A percentile compares a stretch with the other conserved stretches of the same genome.
Evolutionary conservation across 768 basidiomycete species (phyloP).

Genomic region (Pulveroboletus sp.): DNA sequence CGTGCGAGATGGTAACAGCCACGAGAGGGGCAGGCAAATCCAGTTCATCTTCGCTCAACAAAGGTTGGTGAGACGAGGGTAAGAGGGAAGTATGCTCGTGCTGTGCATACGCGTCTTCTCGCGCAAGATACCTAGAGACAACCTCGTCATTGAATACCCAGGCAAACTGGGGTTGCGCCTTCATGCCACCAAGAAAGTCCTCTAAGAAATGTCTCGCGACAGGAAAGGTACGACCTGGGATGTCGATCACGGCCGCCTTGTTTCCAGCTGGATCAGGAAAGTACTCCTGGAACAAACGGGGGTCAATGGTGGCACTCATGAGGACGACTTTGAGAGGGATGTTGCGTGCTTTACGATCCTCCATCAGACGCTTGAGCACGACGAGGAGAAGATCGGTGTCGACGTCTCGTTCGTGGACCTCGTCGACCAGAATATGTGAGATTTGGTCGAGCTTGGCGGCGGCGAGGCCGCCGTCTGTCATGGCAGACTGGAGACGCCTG

Average conservation of each 20-base stretch:
- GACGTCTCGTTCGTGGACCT: slow-evolving; percentile 93
- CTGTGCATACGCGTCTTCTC: slow-evolving; percentile 42
- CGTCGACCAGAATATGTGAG: slow-evolving; percentile 90
- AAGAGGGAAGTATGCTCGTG: slow-evolving; percentile 3
- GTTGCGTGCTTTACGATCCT: slow-evolving; percentile 63
- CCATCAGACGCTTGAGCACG: slow-evolving; percentile 79
- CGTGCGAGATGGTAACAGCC: slow-evolving; percentile 76
- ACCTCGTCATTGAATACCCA: slow-evolving; percentile 73
- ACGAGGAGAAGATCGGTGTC: slow-evolving; percentile 89
- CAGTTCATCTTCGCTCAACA: slow-evolving; percentile 46
- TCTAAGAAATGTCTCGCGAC: slow-evolving; percentile 81
- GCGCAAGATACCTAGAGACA: slow-evolving; percentile 66
- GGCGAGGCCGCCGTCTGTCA: slow-evolving; percentile 40
- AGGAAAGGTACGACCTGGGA: slow-evolving; percentile 91
- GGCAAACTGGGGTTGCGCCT: slow-evolving; percentile 32
- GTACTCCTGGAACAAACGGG: slow-evolving; percentile 83
- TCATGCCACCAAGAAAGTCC: slow-evolving; percentile 59
- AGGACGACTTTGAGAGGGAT: slow-evolving; percentile 82
- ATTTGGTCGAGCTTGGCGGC: slow-evolving; percentile 61
- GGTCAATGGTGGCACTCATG: slow-evolving; percentile 96
- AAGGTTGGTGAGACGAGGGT: slow-evolving; percentile 6
- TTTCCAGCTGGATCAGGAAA: slow-evolving; percentile 61
- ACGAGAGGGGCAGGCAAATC: slow-evolving; percentile 81
- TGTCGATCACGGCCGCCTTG: slow-evolving; percentile 67
- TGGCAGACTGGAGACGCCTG: slow-evolving; percentile 74